Evolutionary conservation across 371 early-diverging fungal species (phyloP), one percentile per base, ranked within the genome.

Genomic region (Rhizopus stolonifer): DNA sequence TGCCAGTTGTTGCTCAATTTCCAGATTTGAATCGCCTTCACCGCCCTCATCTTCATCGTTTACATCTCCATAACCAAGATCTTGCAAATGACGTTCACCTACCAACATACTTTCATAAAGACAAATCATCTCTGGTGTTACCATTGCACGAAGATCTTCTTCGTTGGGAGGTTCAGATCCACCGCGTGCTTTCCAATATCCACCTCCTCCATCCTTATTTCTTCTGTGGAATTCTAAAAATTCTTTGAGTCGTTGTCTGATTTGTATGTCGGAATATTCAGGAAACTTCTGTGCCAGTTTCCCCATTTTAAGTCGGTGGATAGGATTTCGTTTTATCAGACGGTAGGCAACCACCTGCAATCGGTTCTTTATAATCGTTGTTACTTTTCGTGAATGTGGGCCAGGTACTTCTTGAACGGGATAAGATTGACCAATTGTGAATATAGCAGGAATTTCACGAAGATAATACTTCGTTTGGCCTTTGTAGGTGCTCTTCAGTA

Each of bases 51-150:
- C 85, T 6, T 80, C 74, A 15, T 79, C 80, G 61, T 83, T 80
- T 58, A 71, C 64, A 58, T 64, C 70, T 15, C 81, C 86, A 72
- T 94, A 93, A 54, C 99, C 99, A 3, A 93, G 82, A 65, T 99
- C 99, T 52, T 88, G 81, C 19, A 99, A 79, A 50, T 96, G 89
- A 46, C 95, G 92, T 69, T 99, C 94, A 45, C 96, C 98, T 4
- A 93, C 96, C 36, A 94, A 69, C 91, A 96, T 99, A 65, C 94
- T 93, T 69, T 99, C 97, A 60, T 92, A 93, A 49, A 96, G 73
- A 71, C 99, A 99, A 19, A 99, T 85, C 88, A 93, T 94, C 67
- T 99, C 99, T 8, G 99, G 99, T n/a, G 98, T 96, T 0, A 98
- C 87, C 70, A 97, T 80, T 60, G 94, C 94, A 39, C 93, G 81